Conservation (phyloP, 257 asterid species). For the Solanum stenotomum region DNA sequence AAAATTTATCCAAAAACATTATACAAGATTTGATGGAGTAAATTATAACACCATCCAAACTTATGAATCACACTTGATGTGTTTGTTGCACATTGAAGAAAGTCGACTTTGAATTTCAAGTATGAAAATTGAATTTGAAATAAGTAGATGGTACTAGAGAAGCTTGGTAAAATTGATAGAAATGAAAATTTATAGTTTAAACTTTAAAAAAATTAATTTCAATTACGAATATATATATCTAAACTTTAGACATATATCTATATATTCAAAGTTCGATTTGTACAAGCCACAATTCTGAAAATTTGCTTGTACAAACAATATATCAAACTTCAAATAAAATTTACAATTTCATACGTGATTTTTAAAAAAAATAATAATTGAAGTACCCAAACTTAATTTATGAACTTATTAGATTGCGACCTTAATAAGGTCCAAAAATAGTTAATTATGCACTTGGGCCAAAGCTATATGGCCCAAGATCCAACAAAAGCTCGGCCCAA, state of each 20-base stretch:
- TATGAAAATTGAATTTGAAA: too few species aligned
- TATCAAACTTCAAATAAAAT: not conserved
- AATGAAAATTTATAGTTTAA: accelerated
- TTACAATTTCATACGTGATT: not conserved
- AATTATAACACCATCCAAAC: too few species aligned
- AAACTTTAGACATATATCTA: too few species aligned
- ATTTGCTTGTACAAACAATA: not conserved
- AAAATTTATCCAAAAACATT: too few species aligned
- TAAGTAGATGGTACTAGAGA: not conserved
- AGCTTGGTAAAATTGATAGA: accelerated
- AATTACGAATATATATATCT: not conserved
- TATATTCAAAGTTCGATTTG: too few species aligned
- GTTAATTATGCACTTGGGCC: not conserved
- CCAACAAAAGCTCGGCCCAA: not conserved
- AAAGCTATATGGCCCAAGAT: not conserved
- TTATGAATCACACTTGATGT: too few species aligned
- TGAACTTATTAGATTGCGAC: not conserved
- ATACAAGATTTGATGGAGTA: not conserved
- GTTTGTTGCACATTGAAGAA: not conserved
- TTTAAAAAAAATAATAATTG: too few species aligned
- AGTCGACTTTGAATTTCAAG: not conserved
- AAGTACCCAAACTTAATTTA: not conserved
- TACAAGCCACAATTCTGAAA: too few species aligned
- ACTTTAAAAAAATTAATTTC: not conserved
- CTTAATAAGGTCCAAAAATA: not conserved